phyloP scores from a whole-genome alignment of 805 yeast species.

The Kluyveromyces wickerhamii region DNA sequence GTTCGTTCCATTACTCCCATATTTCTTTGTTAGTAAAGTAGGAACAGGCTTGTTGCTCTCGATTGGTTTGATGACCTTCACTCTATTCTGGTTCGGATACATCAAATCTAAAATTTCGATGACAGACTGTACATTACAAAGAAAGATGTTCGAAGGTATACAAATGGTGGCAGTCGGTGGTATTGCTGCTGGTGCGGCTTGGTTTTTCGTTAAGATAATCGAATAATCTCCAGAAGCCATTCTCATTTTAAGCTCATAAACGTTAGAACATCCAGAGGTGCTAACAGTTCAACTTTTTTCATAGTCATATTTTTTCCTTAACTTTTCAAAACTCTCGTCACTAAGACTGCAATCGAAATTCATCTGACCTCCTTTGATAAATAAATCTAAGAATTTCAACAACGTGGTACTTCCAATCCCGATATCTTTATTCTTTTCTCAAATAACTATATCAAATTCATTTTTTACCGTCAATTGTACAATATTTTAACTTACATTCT shows the following conservation, averaged over 20 bases:
- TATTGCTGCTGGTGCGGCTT: slow-evolving; percentile 95
- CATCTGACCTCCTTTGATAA: too few relatives aligned
- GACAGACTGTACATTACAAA: slow-evolving; percentile 57
- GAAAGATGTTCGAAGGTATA: slow-evolving; percentile 67
- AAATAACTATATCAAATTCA: too few relatives aligned
- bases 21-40: slow-evolving; percentile 74
- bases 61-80: slow-evolving; percentile 72
- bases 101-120: slow-evolving; percentile 77
- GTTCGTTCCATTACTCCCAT: slow-evolving; percentile 82
- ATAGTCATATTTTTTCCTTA: too few relatives aligned
- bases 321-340: too few relatives aligned
- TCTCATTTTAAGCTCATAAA: neutral
- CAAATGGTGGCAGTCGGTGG: slow-evolving; percentile 96
- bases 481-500: too few relatives aligned
- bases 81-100: slow-evolving; percentile 82
- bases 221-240: slow-evolving; percentile 34
- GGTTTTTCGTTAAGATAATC: slow-evolving; percentile 78
- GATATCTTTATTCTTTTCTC: too few relatives aligned
- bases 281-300: too few relatives aligned
- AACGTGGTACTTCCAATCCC: too few relatives aligned
- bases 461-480: too few relatives aligned
- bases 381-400: too few relatives aligned
- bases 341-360: too few relatives aligned
- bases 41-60: slow-evolving; percentile 68
- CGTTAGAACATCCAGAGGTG: too few relatives aligned